Conservation (phyloP, 495 filamentous ascomycete species). For the Parathielavia hyrcaniae region DNA sequence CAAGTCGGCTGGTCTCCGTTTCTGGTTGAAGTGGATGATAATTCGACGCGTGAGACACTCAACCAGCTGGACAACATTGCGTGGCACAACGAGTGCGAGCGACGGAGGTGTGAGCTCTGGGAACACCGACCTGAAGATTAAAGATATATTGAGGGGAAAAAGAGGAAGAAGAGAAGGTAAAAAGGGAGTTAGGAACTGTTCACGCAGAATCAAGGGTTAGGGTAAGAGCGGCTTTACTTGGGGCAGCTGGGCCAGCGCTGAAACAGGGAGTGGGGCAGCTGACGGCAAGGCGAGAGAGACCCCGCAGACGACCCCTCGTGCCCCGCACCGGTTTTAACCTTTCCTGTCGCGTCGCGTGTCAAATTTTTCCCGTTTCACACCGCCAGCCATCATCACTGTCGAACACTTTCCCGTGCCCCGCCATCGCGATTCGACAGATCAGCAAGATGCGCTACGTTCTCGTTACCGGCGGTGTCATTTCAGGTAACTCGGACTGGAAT, state of each 20-base stretch:
- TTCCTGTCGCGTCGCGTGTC: constrained; percentile 16
- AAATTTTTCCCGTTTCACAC: constrained; percentile 17
- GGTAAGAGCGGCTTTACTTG: no score
- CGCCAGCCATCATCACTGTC: constrained; percentile 6
- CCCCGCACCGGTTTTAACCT: constrained; percentile 12
- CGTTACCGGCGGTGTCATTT: constrained; percentile 24
- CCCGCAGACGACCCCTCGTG: constrained; percentile 5
- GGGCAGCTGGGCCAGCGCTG: neutral
- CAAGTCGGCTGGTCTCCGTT: no score
- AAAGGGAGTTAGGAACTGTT: no score
- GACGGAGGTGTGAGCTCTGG: no score
- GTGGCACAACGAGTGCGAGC: no score
- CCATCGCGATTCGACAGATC: constrained; percentile 6
- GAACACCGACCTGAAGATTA: no score
- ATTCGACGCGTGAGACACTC: no score
- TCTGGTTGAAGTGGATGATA: no score
- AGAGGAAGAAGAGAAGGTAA: no score
- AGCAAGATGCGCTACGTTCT: constrained; percentile 24
- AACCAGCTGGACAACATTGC: no score
- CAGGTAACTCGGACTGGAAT: constrained; percentile 12
- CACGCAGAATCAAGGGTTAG: no score
- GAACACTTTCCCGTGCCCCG: neutral
- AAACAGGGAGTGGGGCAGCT: constrained; percentile 2
- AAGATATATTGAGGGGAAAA: no score
- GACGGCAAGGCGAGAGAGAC: neutral